phyloP scores from a whole-genome alignment of 345 rosid genomes.

The Acer yangbiense region DNA sequence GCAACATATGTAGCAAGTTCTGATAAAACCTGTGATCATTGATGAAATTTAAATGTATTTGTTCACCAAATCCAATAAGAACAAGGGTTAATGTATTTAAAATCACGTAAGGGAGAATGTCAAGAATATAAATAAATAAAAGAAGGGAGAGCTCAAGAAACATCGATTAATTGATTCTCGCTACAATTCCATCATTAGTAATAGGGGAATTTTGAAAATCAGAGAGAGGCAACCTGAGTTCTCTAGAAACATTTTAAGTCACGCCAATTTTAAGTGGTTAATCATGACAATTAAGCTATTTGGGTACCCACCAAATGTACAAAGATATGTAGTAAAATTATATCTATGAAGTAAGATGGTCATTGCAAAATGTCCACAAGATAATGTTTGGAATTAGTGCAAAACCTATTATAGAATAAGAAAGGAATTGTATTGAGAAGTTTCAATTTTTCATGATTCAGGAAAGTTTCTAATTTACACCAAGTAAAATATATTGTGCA shows the following conservation, averaged over 20 bases:
- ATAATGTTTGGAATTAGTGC: neutral
- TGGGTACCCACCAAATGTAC: neutral
- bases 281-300: neutral
- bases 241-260: neutral
- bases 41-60: conserved; percentile 7
- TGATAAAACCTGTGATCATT: conserved; percentile 43
- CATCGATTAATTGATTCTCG: neutral
- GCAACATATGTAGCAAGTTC: conserved; percentile 63
- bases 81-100: conserved; percentile 1
- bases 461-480: neutral
- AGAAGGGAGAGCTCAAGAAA: neutral
- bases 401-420: neutral
- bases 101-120: neutral
- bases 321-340: neutral
- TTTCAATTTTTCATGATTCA: neutral
- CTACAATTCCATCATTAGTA: neutral
- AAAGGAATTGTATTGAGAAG: neutral
- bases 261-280: neutral
- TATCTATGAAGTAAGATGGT: neutral
- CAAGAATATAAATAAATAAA: too few species aligned
- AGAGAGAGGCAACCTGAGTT: neutral
- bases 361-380: neutral
- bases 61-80: neutral
- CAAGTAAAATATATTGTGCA: neutral
- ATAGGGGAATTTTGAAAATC: neutral